Evolutionary conservation across 345 rosid species (phyloP).

Genomic region (Gynandropsis gynandra): DNA sequence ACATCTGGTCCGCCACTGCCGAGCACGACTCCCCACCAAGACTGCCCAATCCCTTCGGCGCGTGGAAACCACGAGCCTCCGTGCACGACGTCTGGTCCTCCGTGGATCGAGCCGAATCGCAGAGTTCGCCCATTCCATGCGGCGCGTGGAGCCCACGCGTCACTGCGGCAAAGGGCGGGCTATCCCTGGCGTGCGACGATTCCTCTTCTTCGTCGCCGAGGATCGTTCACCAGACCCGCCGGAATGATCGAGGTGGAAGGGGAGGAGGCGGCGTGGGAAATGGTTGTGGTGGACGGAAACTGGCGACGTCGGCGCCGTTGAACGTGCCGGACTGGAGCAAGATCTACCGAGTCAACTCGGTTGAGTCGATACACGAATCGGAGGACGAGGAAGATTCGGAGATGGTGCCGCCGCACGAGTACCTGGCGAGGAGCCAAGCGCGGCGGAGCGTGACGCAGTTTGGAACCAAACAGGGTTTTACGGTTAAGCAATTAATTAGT

Average conservation of each 20-base stretch:
- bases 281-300: constrained; percentile 5
- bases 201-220: constrained; percentile 38
- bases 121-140: background rate
- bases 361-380: constrained; percentile 64
- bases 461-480: constrained; percentile 89
- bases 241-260: constrained; percentile 29
- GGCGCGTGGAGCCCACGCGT: constrained; percentile 44
- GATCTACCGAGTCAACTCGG: constrained; percentile 70
- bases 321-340: constrained; percentile 96
- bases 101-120: constrained; percentile 22
- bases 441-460: constrained; percentile 68
- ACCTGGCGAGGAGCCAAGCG: constrained; percentile 59
- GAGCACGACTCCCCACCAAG: constrained; percentile 22
- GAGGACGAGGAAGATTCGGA: constrained; percentile 52
- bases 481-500: constrained; percentile 30
- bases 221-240: constrained; percentile 70
- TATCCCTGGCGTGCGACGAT: constrained; percentile 65
- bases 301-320: constrained; percentile 66
- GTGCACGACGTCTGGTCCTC: background rate
- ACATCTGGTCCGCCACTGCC: constrained; percentile 70
- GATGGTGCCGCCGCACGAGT: constrained; percentile 95
- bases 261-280: constrained; percentile 19
- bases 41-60: too few relatives aligned
- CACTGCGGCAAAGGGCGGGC: constrained; percentile 21
- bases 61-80: too few relatives aligned